Evolutionary conservation across 306 rosid species (phyloP), one percentile per base, ranked within the genome.

Genomic region (Malus orientalis): DNA sequence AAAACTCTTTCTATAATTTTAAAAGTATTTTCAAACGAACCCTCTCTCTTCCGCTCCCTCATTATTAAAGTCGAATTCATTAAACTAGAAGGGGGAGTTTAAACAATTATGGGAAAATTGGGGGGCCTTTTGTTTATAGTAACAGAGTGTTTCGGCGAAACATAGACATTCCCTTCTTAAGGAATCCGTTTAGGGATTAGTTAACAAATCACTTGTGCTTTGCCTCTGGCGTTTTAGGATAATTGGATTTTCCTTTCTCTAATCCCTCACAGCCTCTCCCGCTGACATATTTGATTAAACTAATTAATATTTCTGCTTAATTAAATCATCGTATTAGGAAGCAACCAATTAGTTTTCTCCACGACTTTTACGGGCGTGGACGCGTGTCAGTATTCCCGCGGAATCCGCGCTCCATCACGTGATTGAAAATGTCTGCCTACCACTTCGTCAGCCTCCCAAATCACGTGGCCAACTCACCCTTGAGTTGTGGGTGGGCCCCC

Each of bases 391-490:
- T 2, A 44, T 11, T 0, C 4, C 91, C 91, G 88, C 29, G 47
- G 75, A 81, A 69, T 83, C 84, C 87, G 97, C 92, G 73, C 70
- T 73, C 40, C 77, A 80, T 95, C 97, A 90, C 98, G 97, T 95
- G 97, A 88, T 89, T 59, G 78, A 84, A 80, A 84, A 86, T 70
- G 87, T 74, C 81, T 73, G 84, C 86, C 85, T 73, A 79, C 84
- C 85, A 78, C 87, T 58, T 54, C 86, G 47, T 73, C 87, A 54
- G 40, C 87, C 79, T 81, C 88, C 70, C 62, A 30, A 67, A 85
- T 91, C 97, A 91, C 97, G 94, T 93, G 98, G 97, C 96, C 97
- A 95, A 89, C 98, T 89, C 97, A 89, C 54, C 70, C 72, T 59
- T n/a, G 66, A 69, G 66, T 57, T 74, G 40, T 76, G 53, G 79